Evolutionary conservation across 441 rosid genomes (phyloP), one percentile per base, ranked within the genome.

Genomic region (Mallotus japonicus): DNA sequence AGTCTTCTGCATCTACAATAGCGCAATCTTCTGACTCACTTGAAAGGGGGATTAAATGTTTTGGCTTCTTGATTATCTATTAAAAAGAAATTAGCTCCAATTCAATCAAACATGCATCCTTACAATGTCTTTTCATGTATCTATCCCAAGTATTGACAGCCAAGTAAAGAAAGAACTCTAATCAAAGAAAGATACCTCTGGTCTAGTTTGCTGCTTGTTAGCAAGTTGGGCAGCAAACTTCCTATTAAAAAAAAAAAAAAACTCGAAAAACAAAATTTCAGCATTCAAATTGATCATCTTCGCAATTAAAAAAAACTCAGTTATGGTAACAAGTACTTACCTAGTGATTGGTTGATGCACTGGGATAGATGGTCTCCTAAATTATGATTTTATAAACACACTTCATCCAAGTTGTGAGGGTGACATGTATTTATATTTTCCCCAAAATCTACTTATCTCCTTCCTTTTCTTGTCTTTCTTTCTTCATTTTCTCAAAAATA

Each of bases 271-370:
- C 20, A 10, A 19, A n/a, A 37, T 15, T 56, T 75, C 37, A 70
- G 57, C 17, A 71, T 59, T 40, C 32, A 73, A 65, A 50, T 22
- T 12, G 65, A 67, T 57, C 54, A 60, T 44, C 20, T 17, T 54
- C 57, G 2, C 57, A 53, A 14, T 19, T 3, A 61, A 1, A 69
- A 64, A 70, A 28, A 34, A 58, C 11, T 55, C 65, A 3, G 32
- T 2, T 28, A 28, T 28, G 32, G 32, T 28, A 28, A 28, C 32
- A 28, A 28, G 32, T 28, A 37, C 85, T 73, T 66, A 92, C 97
- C 99, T 92, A 54, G 99, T 95, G 62, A 95, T 74, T n/a, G 97
- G 97, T 71, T 97, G 88, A 78, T 92, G 92, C 53, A 70, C 77
- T 9, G 89, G 90, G 59, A 82, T 73, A 32, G 65, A 84, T 84